phyloP scores from a whole-genome alignment of 202 grass and related monocot genomes.

The Panicum hallii region DNA sequence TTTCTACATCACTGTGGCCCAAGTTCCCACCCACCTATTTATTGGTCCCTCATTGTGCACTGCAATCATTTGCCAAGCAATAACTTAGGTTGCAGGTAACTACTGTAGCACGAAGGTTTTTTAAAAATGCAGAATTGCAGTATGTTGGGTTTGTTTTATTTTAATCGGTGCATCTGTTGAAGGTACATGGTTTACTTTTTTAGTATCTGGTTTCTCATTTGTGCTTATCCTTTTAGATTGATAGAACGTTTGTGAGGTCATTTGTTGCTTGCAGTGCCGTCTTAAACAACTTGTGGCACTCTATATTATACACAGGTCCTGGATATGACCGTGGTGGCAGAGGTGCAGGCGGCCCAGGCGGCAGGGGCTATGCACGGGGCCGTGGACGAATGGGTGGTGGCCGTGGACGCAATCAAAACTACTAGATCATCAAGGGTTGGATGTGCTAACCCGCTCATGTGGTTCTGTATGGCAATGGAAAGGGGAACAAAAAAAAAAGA shows the following conservation, averaged over 20 bases:
- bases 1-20: too few species aligned
- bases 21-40: too few species aligned
- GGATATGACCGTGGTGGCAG: too few species aligned
- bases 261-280: too few species aligned
- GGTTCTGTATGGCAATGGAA: constrained; percentile 34
- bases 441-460: constrained; percentile 1
- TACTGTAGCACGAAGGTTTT: not conserved
- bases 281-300: too few species aligned
- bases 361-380: too few species aligned
- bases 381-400: not conserved
- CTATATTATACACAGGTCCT: too few species aligned
- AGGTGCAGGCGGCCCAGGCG: too few species aligned
- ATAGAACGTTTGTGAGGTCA: too few species aligned
- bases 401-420: constrained; percentile 71
- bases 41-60: too few species aligned
- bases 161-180: not conserved
- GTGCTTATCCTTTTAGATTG: too few species aligned
- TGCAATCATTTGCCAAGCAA: too few species aligned
- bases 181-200: not conserved
- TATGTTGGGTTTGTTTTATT: not conserved
- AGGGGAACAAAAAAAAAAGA: not conserved
- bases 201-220: not conserved
- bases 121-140: not conserved
- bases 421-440: constrained; percentile 30
- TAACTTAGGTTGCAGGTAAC: not conserved